Evolutionary conservation across 331 rosid genomes (phyloP).

Genomic region (Ulmus americana): DNA sequence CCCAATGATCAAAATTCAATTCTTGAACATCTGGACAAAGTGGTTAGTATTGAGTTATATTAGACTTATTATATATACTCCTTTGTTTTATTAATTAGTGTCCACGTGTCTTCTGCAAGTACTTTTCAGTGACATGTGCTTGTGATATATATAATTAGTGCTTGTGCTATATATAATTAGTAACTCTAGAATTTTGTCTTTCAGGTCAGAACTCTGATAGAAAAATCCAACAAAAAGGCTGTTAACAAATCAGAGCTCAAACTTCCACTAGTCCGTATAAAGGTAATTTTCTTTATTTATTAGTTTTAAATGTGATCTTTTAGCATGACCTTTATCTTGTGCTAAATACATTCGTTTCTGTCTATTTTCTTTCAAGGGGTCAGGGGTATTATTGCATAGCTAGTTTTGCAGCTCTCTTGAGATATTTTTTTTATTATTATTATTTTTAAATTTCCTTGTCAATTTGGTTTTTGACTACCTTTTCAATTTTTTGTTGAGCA

Average conservation of each 20-base stretch:
- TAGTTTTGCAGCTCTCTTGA: no score
- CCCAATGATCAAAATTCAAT: conserved; percentile 76
- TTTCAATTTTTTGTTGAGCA: no score
- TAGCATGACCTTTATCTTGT: neutral
- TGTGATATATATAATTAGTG: conserved; percentile 3
- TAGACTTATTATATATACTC: neutral
- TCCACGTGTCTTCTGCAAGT: neutral
- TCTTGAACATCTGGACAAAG: conserved; percentile 81
- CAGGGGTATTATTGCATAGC: neutral
- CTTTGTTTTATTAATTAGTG: conserved; percentile 2
- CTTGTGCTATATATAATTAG: conserved; percentile 6
- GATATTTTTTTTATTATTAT: neutral
- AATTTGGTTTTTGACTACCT: no score
- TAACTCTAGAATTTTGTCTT: conserved; percentile 14
- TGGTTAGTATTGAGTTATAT: conserved; percentile 36
- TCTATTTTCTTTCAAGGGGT: neutral
- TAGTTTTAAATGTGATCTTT: neutral
- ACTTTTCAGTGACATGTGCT: neutral
- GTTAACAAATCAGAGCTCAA: conserved; percentile 54
- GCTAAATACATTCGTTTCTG: neutral
- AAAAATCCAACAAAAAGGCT: conserved; percentile 54
- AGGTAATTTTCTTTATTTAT: conserved; percentile 45
- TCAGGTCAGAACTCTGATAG: conserved; percentile 69
- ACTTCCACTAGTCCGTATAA: conserved; percentile 86
- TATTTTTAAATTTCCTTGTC: neutral